These are phyloP conservation scores for Serendipita indica DNA, from an alignment of 768 basidiomycete species.

Conservation along the genomic window DNA sequence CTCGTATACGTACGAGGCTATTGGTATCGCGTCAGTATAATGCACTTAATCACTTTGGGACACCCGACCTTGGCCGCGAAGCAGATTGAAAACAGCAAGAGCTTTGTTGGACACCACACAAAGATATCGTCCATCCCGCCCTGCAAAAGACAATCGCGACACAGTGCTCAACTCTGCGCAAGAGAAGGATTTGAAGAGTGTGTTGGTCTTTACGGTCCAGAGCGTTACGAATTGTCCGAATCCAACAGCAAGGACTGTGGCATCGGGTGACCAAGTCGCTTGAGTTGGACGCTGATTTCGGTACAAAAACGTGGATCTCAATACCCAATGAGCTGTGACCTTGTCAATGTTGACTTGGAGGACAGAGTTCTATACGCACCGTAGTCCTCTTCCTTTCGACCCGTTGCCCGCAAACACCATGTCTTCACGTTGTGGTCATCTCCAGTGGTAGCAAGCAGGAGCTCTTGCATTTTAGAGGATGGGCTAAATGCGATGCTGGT, in stretches of 20 bases:
- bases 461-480: slow-evolving; percentile 18
- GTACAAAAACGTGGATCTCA: slow-evolving; percentile 55
- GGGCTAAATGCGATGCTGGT: slow-evolving; percentile 60
- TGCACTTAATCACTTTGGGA: not conserved
- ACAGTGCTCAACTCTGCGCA: slow-evolving; percentile 37
- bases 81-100: slow-evolving; percentile 59
- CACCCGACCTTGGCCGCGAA: slow-evolving; percentile 42
- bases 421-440: slow-evolving; percentile 62
- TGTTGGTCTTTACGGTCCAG: slow-evolving; percentile 54
- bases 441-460: slow-evolving; percentile 56
- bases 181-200: slow-evolving; percentile 43
- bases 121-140: slow-evolving; percentile 54
- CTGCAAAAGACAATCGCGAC: slow-evolving; percentile 45
- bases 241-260: slow-evolving; percentile 65
- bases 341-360: not conserved
- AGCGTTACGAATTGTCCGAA: slow-evolving; percentile 53
- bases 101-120: slow-evolving; percentile 35
- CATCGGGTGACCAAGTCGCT: slow-evolving; percentile 70
- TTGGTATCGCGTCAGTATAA: not conserved
- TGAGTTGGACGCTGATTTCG: slow-evolving; percentile 51
- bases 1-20: slow-evolving; percentile 10
- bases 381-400: not conserved
- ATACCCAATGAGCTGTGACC: slow-evolving; percentile 57
- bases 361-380: not conserved
- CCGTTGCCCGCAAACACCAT: slow-evolving; percentile 41